Conservation (phyloP, 2,329 filamentous ascomycete genomes). For the Phaeophleospora eucalypticola region DNA sequence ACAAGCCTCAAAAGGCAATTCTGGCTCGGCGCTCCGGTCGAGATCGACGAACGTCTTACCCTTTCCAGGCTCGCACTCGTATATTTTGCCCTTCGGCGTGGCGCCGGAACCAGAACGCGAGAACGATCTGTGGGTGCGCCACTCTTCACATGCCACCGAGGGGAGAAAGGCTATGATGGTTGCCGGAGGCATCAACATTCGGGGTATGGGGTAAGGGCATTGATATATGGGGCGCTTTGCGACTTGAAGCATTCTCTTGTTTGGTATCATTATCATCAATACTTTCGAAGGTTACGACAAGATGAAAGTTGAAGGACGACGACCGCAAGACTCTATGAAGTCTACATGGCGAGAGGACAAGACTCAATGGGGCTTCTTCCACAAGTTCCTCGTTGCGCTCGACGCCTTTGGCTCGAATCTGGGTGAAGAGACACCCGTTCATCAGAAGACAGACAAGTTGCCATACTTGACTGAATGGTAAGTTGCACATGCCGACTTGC, state of each 20-base stretch:
- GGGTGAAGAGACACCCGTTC: constrained; percentile 13
- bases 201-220: neutral
- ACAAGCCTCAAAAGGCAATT: no score
- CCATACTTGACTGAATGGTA: constrained; percentile 36
- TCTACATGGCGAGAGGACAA: constrained; percentile 21
- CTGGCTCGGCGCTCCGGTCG: no score
- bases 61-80: no score
- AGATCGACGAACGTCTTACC: no score
- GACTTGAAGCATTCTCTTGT: neutral
- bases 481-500: neutral
- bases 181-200: neutral
- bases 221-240: neutral
- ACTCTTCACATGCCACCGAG: neutral
- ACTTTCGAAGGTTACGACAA: constrained; percentile 3
- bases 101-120: neutral
- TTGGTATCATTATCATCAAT: constrained; percentile 1
- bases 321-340: constrained; percentile 22
- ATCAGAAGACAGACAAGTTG: constrained; percentile 34
- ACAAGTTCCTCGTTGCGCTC: constrained; percentile 16
- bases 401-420: constrained; percentile 12
- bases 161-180: neutral
- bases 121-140: neutral
- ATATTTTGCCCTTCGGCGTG: neutral
- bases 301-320: constrained; percentile 11
- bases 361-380: constrained; percentile 16